Evolutionary conservation across 2,329 filamentous ascomycete species (phyloP).

Genomic region (Lizonia empirigonia): DNA sequence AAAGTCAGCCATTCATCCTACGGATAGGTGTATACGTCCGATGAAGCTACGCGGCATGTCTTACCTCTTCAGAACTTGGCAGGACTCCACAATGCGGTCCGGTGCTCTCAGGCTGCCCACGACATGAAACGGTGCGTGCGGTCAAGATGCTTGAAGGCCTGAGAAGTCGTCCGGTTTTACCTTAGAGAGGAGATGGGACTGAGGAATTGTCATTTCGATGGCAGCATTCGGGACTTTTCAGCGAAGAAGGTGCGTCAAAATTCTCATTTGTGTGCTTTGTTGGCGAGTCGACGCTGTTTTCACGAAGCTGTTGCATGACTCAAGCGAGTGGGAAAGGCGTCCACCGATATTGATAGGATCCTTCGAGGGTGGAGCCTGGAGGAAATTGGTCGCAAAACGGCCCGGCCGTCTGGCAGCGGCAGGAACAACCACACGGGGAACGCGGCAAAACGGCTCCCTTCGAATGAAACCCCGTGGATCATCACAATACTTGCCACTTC

Average conservation of each 20-base stretch:
- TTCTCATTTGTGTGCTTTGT: not conserved
- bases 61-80: not conserved
- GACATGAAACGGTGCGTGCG: constrained; percentile 10
- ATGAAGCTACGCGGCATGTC: not conserved
- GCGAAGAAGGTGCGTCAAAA: not conserved
- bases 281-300: not conserved
- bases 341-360: not conserved
- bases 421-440: constrained; percentile 2
- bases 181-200: no score
- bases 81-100: constrained; percentile 4
- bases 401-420: constrained; percentile 2
- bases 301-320: not conserved
- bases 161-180: not conserved
- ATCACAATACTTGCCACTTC: constrained; percentile 7
- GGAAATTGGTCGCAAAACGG: not conserved
- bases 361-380: constrained; percentile 1
- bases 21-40: no score
- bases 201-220: not conserved
- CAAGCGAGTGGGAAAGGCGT: constrained; percentile 3
- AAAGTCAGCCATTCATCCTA: not conserved
- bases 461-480: constrained; percentile 2
- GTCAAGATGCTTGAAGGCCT: no score
- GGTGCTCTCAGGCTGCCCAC: constrained; percentile 1
- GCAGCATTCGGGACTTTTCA: not conserved
- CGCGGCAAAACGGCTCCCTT: not conserved